A percentile compares a stretch with the other conserved stretches of the same genome.
Conservation (phyloP, 2,329 filamentous ascomycete species). For the Cladobotryum protrusum region DNA sequence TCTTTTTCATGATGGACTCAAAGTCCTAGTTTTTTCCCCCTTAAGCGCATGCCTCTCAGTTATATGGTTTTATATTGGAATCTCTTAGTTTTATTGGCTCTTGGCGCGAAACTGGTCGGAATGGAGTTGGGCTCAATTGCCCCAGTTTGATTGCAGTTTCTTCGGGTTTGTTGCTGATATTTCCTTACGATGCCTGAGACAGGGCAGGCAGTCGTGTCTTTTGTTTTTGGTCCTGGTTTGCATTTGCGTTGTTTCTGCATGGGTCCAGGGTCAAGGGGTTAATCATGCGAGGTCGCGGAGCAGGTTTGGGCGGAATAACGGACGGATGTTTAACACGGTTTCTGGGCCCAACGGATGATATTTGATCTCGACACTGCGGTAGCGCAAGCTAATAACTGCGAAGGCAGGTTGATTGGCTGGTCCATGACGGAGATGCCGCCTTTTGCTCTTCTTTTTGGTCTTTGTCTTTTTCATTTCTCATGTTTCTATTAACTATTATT, state of each 20-base stretch:
- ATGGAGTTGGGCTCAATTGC: conserved; percentile 23
- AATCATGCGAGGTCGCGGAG: conserved; percentile 20
- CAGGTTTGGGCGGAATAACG: conserved; percentile 17
- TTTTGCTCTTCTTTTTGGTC: conserved; percentile 18
- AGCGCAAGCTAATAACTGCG: conserved; percentile 42
- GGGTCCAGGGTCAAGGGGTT: conserved; percentile 21
- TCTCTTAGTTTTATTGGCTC: conserved; percentile 11
- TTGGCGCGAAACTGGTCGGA: conserved; percentile 21
- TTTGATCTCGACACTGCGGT: conserved; percentile 25
- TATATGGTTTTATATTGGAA: conserved; percentile 19
- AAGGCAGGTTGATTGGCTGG: conserved; percentile 42
- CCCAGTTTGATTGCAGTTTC: conserved; percentile 21
- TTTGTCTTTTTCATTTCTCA: conserved; percentile 33
- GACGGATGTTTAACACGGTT: conserved; percentile 21
- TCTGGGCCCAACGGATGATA: conserved; percentile 19
- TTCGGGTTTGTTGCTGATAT: conserved; percentile 19
- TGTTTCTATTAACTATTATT: conserved; percentile 32
- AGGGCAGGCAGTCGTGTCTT: conserved; percentile 29
- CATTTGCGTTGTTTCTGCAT: conserved; percentile 15
- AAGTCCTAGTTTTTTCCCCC: conserved; percentile 12
- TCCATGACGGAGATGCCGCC: conserved; percentile 37
- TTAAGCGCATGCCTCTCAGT: conserved; percentile 27
- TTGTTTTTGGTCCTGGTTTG: conserved; percentile 11
- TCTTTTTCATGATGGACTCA: conserved; percentile 17
- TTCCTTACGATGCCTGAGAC: conserved; percentile 31